These are phyloP conservation scores for Crithidia acanthocephali DNA, from an alignment of 208 protist species.

Conservation along the genomic window DNA sequence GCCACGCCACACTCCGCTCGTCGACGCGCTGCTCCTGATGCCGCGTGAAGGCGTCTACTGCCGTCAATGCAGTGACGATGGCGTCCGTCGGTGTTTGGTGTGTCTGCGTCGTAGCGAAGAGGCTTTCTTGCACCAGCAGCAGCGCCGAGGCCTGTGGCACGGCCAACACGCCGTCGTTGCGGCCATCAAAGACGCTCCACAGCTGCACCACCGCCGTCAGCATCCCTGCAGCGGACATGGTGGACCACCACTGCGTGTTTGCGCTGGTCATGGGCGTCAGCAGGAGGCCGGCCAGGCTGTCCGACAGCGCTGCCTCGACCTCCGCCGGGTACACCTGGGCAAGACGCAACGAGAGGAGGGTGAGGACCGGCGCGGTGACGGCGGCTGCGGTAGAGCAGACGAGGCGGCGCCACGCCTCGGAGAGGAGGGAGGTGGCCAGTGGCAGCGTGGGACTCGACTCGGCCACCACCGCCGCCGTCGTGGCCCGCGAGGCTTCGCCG, in stretches of 20 bases:
- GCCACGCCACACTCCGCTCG: constrained; percentile 12
- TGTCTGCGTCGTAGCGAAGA: neutral
- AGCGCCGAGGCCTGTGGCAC: constrained; percentile 27
- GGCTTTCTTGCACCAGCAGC: constrained; percentile 27
- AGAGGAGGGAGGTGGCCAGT: constrained; percentile 62
- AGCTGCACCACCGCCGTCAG: constrained; percentile 29
- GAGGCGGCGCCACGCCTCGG: constrained; percentile 37
- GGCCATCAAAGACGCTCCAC: constrained; percentile 16
- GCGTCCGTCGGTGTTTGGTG: neutral
- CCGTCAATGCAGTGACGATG: constrained; percentile 14
- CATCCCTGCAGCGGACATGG: constrained; percentile 14
- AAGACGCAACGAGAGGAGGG: constrained; percentile 26
- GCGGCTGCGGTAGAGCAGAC: neutral
- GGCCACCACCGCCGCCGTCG: neutral
- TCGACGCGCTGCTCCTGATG: constrained; percentile 5
- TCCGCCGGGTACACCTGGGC: constrained; percentile 21
- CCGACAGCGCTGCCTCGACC: constrained; percentile 28
- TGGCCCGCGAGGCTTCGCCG: neutral
- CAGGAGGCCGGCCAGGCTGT: constrained; percentile 21
- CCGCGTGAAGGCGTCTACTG: constrained; percentile 24
- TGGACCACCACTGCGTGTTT: constrained; percentile 31
- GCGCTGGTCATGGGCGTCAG: constrained; percentile 26
- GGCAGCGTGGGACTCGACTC: constrained; percentile 36
- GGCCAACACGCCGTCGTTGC: neutral
- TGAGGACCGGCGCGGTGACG: constrained; percentile 7